These are phyloP conservation scores for Russula lepida DNA, from an alignment of 768 basidiomycete species.

Conservation along the genomic window DNA sequence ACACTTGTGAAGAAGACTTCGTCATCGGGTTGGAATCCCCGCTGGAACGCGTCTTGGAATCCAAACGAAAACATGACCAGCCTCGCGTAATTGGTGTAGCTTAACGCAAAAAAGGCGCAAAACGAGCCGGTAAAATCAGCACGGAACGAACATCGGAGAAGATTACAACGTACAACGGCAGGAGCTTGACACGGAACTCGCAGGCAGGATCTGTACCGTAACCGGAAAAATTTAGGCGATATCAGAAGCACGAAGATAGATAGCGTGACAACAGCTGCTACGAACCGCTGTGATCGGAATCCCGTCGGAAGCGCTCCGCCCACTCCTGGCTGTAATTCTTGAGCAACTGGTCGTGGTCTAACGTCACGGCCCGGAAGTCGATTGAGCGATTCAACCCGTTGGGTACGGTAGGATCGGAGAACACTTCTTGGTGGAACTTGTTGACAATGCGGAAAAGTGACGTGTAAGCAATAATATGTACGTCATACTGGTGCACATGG, in stretches of 20 bases:
- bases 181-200: conserved; percentile 20
- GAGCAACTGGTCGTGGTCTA: conserved; percentile 13
- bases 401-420: conserved; percentile 17
- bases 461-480: conserved; percentile 18
- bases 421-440: conserved; percentile 18
- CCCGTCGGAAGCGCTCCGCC: conserved; percentile 13
- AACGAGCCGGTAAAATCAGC: not conserved
- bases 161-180: conserved; percentile 34
- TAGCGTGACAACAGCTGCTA: not conserved
- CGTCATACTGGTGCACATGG: conserved; percentile 6
- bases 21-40: conserved; percentile 19
- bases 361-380: conserved; percentile 19
- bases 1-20: conserved; percentile 27
- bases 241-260: not conserved
- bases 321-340: conserved; percentile 16
- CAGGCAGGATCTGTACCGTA: conserved; percentile 10
- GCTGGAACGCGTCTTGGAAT: conserved; percentile 32
- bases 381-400: conserved; percentile 16
- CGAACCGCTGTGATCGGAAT: conserved; percentile 18
- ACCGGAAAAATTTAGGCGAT: not conserved
- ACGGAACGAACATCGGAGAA: not conserved
- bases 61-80: conserved; percentile 37
- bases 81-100: conserved; percentile 27
- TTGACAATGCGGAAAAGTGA: conserved; percentile 19
- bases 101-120: not conserved